These are phyloP conservation scores for Globisporangium echinulatum DNA, from an alignment of 352 stramenopile genomes.

Conservation along the genomic window DNA sequence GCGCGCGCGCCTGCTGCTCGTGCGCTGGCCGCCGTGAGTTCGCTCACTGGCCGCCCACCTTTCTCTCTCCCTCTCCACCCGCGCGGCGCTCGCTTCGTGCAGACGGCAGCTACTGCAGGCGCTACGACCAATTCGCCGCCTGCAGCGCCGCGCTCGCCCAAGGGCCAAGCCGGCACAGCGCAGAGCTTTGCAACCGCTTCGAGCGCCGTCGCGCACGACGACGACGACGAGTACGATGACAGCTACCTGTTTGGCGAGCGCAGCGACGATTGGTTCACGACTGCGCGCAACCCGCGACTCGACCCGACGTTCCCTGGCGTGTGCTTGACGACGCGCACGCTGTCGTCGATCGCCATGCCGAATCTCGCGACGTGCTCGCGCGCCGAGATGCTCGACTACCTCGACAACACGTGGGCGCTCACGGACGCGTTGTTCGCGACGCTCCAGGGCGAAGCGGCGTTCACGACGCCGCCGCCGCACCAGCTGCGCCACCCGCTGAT, in stretches of 20 bases:
- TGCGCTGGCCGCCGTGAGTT: slow-evolving; percentile 13
- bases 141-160: slow-evolving; percentile 8
- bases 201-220: slow-evolving; percentile 25
- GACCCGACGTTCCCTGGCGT: slow-evolving; percentile 55
- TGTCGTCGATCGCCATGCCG: slow-evolving; percentile 72
- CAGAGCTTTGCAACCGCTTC: slow-evolving; percentile 16
- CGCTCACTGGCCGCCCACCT: neutral
- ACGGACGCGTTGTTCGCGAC: slow-evolving; percentile 92
- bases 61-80: neutral
- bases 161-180: slow-evolving; percentile 5
- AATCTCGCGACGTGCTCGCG: slow-evolving; percentile 82
- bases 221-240: slow-evolving; percentile 48
- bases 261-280: slow-evolving; percentile 72
- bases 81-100: slow-evolving; percentile 10
- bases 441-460: slow-evolving; percentile 87
- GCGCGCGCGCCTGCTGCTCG: neutral
- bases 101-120: slow-evolving; percentile 2
- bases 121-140: neutral
- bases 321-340: slow-evolving; percentile 25
- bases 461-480: slow-evolving; percentile 89
- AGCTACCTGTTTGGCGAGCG: slow-evolving; percentile 52
- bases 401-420: slow-evolving; percentile 94
- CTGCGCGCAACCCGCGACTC: slow-evolving; percentile 41
- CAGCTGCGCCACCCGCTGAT: slow-evolving; percentile 94
- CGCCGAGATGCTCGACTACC: slow-evolving; percentile 88